Percentiles rank a stretch among this genome's conserved stretches.
Conservation (phyloP, 768 basidiomycete species). For the Phaeolepiota aurea region DNA sequence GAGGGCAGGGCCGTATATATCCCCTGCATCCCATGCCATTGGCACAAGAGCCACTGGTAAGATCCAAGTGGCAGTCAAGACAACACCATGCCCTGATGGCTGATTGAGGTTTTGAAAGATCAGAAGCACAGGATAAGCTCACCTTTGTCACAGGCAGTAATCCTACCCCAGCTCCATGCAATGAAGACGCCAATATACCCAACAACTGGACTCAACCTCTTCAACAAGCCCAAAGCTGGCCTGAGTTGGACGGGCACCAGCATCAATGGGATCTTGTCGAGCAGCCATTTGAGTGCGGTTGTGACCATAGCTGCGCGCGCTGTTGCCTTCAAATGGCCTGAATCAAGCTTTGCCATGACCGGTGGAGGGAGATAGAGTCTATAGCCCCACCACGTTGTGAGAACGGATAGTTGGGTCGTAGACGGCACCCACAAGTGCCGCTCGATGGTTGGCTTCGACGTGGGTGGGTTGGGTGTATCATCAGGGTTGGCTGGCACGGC, state of each 20-base stretch:
- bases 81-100: constrained; percentile 62
- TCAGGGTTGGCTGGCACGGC: constrained; percentile 3
- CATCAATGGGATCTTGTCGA: constrained; percentile 53
- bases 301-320: constrained; percentile 72
- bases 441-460: constrained; percentile 16
- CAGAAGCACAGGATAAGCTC: constrained; percentile 8
- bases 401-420: constrained; percentile 60
- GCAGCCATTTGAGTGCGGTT: constrained; percentile 62
- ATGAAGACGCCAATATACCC: constrained; percentile 72
- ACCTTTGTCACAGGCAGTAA: constrained; percentile 65
- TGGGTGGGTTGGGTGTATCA: constrained; percentile 7
- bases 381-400: constrained; percentile 79
- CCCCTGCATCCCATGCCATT: constrained; percentile 59
- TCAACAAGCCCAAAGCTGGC: constrained; percentile 49
- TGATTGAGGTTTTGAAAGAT: constrained; percentile 3
- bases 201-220: constrained; percentile 52
- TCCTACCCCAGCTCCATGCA: constrained; percentile 70
- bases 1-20: constrained; percentile 24
- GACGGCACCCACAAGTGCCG: constrained; percentile 63
- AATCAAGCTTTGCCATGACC: constrained; percentile 55
- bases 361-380: constrained; percentile 73
- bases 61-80: constrained; percentile 77
- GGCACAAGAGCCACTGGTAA: constrained; percentile 71
- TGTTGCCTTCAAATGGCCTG: constrained; percentile 55
- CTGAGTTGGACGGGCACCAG: constrained; percentile 55